A percentile compares a stretch with the other conserved stretches of the same genome.
Conservation (phyloP, 2,329 filamentous ascomycete species). For the Colletotrichum lindemuthianum region DNA sequence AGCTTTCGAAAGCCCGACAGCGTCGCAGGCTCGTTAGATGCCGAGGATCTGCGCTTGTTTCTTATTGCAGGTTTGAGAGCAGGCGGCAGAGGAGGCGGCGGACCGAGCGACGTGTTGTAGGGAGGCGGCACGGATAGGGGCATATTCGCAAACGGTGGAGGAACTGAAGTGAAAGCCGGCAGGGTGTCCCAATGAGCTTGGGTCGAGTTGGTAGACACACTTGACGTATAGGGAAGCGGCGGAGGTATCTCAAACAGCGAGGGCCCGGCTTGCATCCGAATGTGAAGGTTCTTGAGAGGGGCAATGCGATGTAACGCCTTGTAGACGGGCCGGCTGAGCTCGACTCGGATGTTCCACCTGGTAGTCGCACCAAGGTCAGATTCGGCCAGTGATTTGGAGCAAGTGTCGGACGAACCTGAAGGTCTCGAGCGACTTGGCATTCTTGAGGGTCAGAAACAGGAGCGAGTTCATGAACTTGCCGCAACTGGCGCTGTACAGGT, state of each 20-base stretch:
- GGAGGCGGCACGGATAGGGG: constrained; percentile 24
- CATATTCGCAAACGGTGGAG: constrained; percentile 33
- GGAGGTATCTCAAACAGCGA: constrained; percentile 64
- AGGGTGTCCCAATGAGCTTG: constrained; percentile 33
- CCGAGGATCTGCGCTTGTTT: constrained; percentile 47
- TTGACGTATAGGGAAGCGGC: constrained; percentile 52
- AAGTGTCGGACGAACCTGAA: constrained; percentile 58
- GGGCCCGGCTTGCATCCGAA: constrained; percentile 67
- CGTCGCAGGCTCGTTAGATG: constrained; percentile 57
- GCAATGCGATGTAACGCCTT: constrained; percentile 63
- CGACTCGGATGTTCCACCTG: constrained; percentile 73
- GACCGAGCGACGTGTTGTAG: constrained; percentile 34
- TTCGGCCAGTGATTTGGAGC: too few relatives aligned
- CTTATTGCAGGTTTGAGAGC: constrained; percentile 49
- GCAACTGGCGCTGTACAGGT: constrained; percentile 64
- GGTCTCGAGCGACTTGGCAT: constrained; percentile 63
- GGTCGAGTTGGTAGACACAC: constrained; percentile 30
- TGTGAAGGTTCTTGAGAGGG: constrained; percentile 62
- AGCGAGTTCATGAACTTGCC: constrained; percentile 73
- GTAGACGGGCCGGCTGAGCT: constrained; percentile 68
- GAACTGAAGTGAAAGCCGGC: constrained; percentile 38
- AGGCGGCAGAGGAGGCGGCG: constrained; percentile 45
- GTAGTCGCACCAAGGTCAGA: constrained; percentile 6
- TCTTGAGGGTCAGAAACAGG: constrained; percentile 65
- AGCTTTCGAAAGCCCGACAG: constrained; percentile 67